Base-by-base conservation (phyloP, 2,329 filamentous ascomycete genomes). In the Colletotrichum salicis region DNA sequence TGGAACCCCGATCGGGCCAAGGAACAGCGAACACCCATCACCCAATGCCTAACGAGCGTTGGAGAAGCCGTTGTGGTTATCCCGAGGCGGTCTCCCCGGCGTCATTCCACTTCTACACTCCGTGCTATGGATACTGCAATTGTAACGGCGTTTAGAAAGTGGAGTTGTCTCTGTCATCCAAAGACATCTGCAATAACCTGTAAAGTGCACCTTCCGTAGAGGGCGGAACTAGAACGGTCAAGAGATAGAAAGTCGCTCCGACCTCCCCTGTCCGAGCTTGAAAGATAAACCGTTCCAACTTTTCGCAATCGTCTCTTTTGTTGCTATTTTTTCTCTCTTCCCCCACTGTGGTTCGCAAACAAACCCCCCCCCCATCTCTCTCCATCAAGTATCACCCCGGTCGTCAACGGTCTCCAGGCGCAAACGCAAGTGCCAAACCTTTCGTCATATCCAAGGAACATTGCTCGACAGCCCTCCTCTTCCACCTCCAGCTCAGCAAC, bases 251-350 rank as follows among this genome's bases (percentile, higher is more conserved):
- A 33, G 22, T 60, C 70, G 70, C 65, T 70, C 55, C 65, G 65
- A 56, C 65, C 54, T 72, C 59, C 59, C 60, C 59, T 64, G 70
- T 60, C 65, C 57, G 55, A 69, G 65, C 55, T 69, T 71, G 59
- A 57, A 61, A 69, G 59, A 8, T 48, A 61, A 24, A 22, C 45
- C 60, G 35, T 61, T 64, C 66, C 66, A 59, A 64, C 57, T 68
- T 57, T 62, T 51, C 29, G 35, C 19, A 37, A 27, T 48, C 37
- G 35, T 65, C 35, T 35, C 35, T 37, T 58, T 27, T 45, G 33
- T 48, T 8, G 5, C 22, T 48, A 0, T 19, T 19, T 10, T 11
- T 48, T 48, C 19, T 4, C 19, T n/a, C 37, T n/a, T 1, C 41
- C 41, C 48, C 51, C 22, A 48, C n/a, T 19, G 60, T 27, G 11